A percentile compares a stretch with the other conserved stretches of the same genome.
Evolutionary conservation across 345 rosid species (phyloP).

Genomic region (Aurinia saxatilis): DNA sequence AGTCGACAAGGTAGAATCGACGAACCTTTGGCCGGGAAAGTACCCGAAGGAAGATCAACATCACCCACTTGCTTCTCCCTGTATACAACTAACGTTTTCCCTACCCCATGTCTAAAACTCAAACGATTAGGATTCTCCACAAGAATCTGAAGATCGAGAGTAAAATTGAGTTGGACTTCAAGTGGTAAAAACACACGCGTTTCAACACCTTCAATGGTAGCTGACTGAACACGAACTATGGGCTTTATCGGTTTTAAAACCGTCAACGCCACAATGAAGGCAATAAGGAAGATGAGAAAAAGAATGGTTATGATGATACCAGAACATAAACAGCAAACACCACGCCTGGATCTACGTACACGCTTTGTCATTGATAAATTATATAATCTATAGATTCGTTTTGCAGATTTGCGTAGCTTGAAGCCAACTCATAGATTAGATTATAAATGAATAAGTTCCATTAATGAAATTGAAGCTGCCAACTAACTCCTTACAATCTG

Average conservation of each 20-base stretch:
- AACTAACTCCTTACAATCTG: slow-evolving; percentile 20
- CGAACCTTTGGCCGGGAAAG: slow-evolving; percentile 26
- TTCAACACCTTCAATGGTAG: slow-evolving; percentile 33
- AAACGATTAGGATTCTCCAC: slow-evolving; percentile 33
- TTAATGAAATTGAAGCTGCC: slow-evolving; percentile 17
- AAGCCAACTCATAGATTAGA: background rate
- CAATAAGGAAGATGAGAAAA: slow-evolving; percentile 22
- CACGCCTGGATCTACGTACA: background rate
- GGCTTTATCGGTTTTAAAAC: slow-evolving; percentile 40
- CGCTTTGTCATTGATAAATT: slow-evolving; percentile 1
- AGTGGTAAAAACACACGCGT: slow-evolving; percentile 35
- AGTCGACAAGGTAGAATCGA: slow-evolving; percentile 22
- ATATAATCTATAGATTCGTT: too few relatives aligned
- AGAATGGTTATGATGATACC: slow-evolving; percentile 19
- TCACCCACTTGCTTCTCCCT: slow-evolving; percentile 31
- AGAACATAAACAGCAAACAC: slow-evolving; percentile 14
- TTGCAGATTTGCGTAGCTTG: background rate
- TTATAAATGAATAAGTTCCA: background rate
- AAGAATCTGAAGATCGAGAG: slow-evolving; percentile 32
- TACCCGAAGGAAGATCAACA: slow-evolving; percentile 31
- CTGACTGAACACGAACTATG: slow-evolving; percentile 26
- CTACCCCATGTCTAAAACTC: slow-evolving; percentile 38
- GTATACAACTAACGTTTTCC: slow-evolving; percentile 30
- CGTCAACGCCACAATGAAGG: slow-evolving; percentile 36
- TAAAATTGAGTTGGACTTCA: slow-evolving; percentile 32